A percentile compares a stretch with the other conserved stretches of the same genome.
Conservation (phyloP, 306 rosid species). For the Geum urbanum region DNA sequence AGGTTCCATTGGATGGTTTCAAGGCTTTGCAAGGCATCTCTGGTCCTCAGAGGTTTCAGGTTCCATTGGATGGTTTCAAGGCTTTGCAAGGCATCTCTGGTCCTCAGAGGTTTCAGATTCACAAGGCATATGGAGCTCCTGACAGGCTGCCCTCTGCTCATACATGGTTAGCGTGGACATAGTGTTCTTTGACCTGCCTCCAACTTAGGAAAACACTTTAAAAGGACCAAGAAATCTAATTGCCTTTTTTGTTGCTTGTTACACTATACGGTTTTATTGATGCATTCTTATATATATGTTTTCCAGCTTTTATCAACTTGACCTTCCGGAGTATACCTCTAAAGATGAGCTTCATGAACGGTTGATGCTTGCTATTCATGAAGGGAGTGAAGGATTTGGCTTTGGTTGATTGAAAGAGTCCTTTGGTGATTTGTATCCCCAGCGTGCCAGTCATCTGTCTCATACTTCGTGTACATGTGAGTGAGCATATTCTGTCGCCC, state of each 20-base stretch:
- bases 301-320: conserved; percentile 92
- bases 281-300: conserved; percentile 9
- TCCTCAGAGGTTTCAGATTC: conserved; percentile 96
- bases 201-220: not conserved
- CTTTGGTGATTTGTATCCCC: conserved; percentile 26
- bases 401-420: conserved; percentile 50
- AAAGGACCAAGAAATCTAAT: not conserved
- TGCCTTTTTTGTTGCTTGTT: not conserved
- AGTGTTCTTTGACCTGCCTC: not conserved
- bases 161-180: conserved; percentile 67
- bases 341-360: conserved; percentile 96
- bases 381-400: conserved; percentile 98
- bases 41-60: too few relatives aligned
- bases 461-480: conserved; percentile 54
- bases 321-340: conserved; percentile 91
- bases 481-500: conserved; percentile 24
- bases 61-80: conserved; percentile 95
- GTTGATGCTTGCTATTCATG: conserved; percentile 91
- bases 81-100: conserved; percentile 99
- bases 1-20: too few relatives aligned
- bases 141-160: conserved; percentile 96
- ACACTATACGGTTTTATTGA: conserved; percentile 28
- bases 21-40: too few relatives aligned
- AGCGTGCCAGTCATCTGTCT: conserved; percentile 33
- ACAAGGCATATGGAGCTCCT: conserved; percentile 98